Conservation (phyloP, 169 alveolate genomes). For the Toxoplasma gondii region DNA sequence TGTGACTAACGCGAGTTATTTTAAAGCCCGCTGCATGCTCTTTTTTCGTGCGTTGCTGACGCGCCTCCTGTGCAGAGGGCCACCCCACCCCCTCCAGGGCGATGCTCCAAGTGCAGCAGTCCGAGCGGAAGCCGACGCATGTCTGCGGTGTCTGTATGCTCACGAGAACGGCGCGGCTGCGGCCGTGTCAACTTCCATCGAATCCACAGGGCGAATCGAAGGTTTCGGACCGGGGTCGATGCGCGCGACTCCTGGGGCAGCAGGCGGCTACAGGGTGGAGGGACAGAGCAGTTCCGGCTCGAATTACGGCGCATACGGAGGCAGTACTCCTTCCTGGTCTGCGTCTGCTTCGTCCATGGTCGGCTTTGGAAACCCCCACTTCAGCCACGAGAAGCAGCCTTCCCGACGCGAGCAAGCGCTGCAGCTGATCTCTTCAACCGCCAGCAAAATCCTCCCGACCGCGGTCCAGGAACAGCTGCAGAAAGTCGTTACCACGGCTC, state of each 20-base stretch:
- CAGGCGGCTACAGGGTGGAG: neutral
- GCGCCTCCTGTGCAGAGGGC: constrained; percentile 5
- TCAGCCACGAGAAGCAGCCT: neutral
- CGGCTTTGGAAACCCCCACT: constrained; percentile 26
- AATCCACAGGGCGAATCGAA: constrained; percentile 22
- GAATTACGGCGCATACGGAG: neutral
- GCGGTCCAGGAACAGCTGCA: constrained; percentile 30
- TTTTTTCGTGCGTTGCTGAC: neutral
- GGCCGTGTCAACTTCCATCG: neutral
- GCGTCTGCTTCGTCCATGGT: neutral
- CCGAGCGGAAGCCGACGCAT: constrained; percentile 12
- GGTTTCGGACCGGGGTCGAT: constrained; percentile 13
- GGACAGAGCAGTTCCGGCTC: neutral
- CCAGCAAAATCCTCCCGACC: constrained; percentile 21
- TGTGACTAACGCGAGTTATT: too few species aligned
- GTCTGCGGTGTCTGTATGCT: constrained; percentile 31
- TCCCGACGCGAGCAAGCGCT: constrained; percentile 14
- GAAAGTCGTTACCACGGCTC: neutral
- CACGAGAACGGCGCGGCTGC: constrained; percentile 37
- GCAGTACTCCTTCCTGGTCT: neutral
- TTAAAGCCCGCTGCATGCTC: neutral
- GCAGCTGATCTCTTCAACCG: constrained; percentile 34
- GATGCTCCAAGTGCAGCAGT: constrained; percentile 36
- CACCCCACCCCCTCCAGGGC: constrained; percentile 47
- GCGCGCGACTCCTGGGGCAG: constrained; percentile 13